These are phyloP conservation scores for Saccharomycopsis sp. DNA, from an alignment of 805 yeast genomes.

Conservation along the genomic window DNA sequence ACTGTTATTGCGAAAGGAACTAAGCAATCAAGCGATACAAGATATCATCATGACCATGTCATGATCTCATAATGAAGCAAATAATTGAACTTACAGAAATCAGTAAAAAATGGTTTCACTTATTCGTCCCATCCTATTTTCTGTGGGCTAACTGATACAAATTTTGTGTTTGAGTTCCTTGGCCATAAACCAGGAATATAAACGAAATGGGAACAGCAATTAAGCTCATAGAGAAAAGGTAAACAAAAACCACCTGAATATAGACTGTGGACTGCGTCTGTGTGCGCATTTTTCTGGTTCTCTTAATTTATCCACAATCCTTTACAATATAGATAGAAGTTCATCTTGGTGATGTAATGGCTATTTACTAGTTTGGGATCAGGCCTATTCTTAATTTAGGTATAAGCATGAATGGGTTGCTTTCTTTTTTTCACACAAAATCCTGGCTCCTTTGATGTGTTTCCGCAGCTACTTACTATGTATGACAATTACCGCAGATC, in stretches of 20 bases:
- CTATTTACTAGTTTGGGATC: background rate
- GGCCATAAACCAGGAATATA: background rate
- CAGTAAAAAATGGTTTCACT: background rate
- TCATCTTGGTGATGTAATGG: background rate
- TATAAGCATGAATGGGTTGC: background rate
- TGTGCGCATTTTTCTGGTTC: background rate
- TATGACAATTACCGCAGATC: background rate
- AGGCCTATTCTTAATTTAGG: background rate
- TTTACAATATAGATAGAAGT: background rate
- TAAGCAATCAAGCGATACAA: background rate
- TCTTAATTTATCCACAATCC: background rate
- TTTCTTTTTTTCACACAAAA: background rate
- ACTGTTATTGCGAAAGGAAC: background rate
- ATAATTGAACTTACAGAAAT: background rate
- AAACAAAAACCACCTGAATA: constrained; percentile 1
- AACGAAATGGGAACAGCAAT: background rate
- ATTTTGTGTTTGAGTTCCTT: background rate
- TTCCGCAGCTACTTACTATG: too few species aligned
- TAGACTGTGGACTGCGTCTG: background rate
- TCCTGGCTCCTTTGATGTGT: background rate
- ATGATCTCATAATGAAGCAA: background rate
- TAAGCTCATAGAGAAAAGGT: background rate
- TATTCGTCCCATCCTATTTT: background rate
- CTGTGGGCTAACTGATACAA: background rate
- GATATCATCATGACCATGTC: background rate